These are phyloP conservation scores for Polyplosphaeria fusca DNA, from an alignment of 495 filamentous ascomycete genomes.

Conservation along the genomic window DNA sequence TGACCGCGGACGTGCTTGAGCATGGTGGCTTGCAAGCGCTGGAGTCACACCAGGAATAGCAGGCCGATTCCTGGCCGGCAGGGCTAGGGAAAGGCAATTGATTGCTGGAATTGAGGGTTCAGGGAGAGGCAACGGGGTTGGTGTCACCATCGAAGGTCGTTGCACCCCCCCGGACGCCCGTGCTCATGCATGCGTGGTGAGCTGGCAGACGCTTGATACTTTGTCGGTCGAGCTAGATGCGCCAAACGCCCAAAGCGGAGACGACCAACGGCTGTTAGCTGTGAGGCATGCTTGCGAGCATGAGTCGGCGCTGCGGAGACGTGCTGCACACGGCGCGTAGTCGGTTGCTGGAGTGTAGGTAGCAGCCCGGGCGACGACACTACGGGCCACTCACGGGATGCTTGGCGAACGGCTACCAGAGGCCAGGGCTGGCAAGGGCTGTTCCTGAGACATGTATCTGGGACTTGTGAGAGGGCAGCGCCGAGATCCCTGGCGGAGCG, in stretches of 20 bases:
- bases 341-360: conserved; percentile 3
- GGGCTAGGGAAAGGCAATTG: conserved; percentile 9
- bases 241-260: conserved; percentile 48
- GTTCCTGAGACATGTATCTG: conserved; percentile 30
- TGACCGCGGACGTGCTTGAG: conserved; percentile 24
- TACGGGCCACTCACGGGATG: conserved; percentile 10
- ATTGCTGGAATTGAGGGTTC: conserved; percentile 32
- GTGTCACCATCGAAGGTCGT: conserved; percentile 33
- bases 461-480: conserved; percentile 4
- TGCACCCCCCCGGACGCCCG: conserved; percentile 32
- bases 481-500: conserved; percentile 2
- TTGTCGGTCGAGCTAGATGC: conserved; percentile 55
- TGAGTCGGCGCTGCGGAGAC: conserved; percentile 28
- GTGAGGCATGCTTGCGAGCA: conserved; percentile 29
- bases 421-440: conserved; percentile 15
- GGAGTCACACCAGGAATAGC: conserved; percentile 32
- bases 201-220: conserved; percentile 79
- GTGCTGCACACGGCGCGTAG: neutral
- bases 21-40: conserved; percentile 32
- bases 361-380: conserved; percentile 5
- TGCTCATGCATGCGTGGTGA: conserved; percentile 78
- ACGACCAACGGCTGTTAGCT: conserved; percentile 40
- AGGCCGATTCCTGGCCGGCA: conserved; percentile 25
- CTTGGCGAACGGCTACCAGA: conserved; percentile 13
- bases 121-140: conserved; percentile 26